Percentiles rank a stretch among this genome's conserved stretches.
Evolutionary conservation across 2,329 filamentous ascomycete genomes (phyloP).

Genomic region (Sodiomyces alkalinus): DNA sequence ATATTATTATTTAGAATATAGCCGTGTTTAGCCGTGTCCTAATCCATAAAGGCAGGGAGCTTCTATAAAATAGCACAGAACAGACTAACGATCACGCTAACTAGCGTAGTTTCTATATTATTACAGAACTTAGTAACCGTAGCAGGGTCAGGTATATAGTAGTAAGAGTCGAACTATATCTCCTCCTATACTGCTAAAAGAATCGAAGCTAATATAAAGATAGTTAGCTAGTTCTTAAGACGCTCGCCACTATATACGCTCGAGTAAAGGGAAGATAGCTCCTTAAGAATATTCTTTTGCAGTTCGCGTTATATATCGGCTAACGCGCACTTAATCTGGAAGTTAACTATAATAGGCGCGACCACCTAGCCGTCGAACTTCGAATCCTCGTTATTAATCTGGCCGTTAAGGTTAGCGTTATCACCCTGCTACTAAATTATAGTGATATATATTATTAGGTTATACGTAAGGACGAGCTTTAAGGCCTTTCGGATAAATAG

Average conservation of each 20-base stretch:
- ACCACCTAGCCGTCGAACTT: slow-evolving; percentile 83
- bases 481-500: slow-evolving; percentile 88
- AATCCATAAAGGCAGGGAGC: slow-evolving; percentile 80
- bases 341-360: slow-evolving; percentile 97
- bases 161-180: slow-evolving; percentile 98
- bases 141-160: slow-evolving; percentile 70
- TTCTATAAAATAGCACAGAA: slow-evolving; percentile 98
- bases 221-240: slow-evolving; percentile 97
- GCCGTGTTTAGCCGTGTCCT: slow-evolving; percentile 85
- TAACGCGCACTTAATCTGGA: slow-evolving; percentile 95
- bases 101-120: slow-evolving; percentile 92
- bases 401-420: slow-evolving; percentile 62
- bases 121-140: slow-evolving; percentile 88
- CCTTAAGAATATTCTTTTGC: slow-evolving; percentile 89
- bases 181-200: slow-evolving; percentile 92
- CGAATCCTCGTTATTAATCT: slow-evolving; percentile 73
- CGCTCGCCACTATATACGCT: slow-evolving; percentile 95
- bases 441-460: slow-evolving; percentile 85
- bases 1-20: slow-evolving; percentile 81
- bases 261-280: slow-evolving; percentile 85
- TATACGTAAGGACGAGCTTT: slow-evolving; percentile 91
- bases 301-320: slow-evolving; percentile 97
- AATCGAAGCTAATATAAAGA: slow-evolving; percentile 92
- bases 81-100: slow-evolving; percentile 88
- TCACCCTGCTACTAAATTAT: slow-evolving; percentile 72